A percentile compares a stretch with the other conserved stretches of the same genome.
phyloP scores from a whole-genome alignment of 352 stramenopile species.

The Phytophthora pinifolia region DNA sequence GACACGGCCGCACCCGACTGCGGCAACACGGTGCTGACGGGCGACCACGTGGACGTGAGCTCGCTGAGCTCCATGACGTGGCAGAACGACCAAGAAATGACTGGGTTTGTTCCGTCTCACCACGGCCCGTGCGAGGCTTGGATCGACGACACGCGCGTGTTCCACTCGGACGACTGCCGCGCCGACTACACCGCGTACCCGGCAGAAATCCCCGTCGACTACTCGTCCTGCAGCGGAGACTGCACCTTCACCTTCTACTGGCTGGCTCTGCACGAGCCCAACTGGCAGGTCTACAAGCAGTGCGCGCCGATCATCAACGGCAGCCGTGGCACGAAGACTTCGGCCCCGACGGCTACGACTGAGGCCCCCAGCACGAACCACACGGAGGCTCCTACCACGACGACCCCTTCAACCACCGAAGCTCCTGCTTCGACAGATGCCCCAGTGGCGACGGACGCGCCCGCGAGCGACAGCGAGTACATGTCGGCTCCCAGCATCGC shows the following conservation, averaged over 20 bases:
- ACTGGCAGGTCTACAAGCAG: slow-evolving; percentile 64
- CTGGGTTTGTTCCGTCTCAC: too few species aligned
- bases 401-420: not conserved
- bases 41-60: slow-evolving; percentile 35
- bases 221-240: slow-evolving; percentile 44
- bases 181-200: slow-evolving; percentile 41
- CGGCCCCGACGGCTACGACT: slow-evolving; percentile 3
- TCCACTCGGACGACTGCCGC: slow-evolving; percentile 43
- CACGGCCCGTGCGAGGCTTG: too few species aligned
- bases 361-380: not conserved
- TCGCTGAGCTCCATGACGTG: slow-evolving; percentile 24
- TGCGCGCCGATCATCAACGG: slow-evolving; percentile 39
- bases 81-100: too few species aligned
- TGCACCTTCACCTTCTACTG: slow-evolving; percentile 66
- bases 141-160: too few species aligned
- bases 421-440: too few species aligned
- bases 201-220: slow-evolving; percentile 54
- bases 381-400: not conserved
- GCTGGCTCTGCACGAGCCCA: slow-evolving; percentile 47
- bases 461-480: slow-evolving; percentile 13
- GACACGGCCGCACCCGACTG: slow-evolving; percentile 33
- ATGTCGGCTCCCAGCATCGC: slow-evolving; percentile 15
- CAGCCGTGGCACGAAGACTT: slow-evolving; percentile 16
- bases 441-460: slow-evolving; percentile 16
- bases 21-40: slow-evolving; percentile 19